Evolutionary conservation across 2,329 filamentous ascomycete species (phyloP).

Genomic region (Rugonectria rugulosa): DNA sequence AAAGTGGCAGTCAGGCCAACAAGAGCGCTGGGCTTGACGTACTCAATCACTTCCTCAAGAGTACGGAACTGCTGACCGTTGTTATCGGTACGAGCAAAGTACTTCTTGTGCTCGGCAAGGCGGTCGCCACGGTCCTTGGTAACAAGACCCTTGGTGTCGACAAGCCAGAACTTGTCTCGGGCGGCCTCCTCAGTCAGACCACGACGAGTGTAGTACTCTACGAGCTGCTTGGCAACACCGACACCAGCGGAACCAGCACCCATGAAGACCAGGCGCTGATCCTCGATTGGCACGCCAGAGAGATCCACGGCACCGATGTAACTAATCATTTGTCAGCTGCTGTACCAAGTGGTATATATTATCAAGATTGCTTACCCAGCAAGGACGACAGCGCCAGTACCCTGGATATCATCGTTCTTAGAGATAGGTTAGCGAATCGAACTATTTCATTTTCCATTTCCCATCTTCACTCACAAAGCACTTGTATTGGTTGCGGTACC

Average conservation of each 20-base stretch:
- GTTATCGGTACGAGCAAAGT: constrained; percentile 72
- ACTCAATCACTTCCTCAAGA: constrained; percentile 90
- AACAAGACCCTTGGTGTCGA: constrained; percentile 96
- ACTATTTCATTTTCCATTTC: neutral
- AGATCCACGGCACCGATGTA: constrained; percentile 80
- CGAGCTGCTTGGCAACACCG: constrained; percentile 96
- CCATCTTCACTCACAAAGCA: constrained; percentile 68
- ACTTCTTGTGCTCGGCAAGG: constrained; percentile 87
- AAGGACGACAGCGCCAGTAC: constrained; percentile 93
- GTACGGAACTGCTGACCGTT: constrained; percentile 75
- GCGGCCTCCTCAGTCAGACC: constrained; percentile 89
- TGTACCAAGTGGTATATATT: constrained; percentile 14
- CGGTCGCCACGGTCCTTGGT: constrained; percentile 92
- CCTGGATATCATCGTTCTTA: constrained; percentile 93
- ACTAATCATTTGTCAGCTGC: constrained; percentile 65
- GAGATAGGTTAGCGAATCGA: constrained; percentile 26
- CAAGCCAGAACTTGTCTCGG: constrained; percentile 92
- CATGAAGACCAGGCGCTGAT: constrained; percentile 95
- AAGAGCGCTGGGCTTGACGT: constrained; percentile 92
- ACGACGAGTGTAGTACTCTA: constrained; percentile 94
- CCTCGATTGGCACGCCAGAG: constrained; percentile 83
- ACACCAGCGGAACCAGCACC: constrained; percentile 95
- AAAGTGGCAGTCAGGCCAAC: constrained; percentile 95
- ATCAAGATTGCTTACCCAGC: constrained; percentile 66
- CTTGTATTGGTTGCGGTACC: constrained; percentile 87